These are phyloP conservation scores for Penicillium maclennaniae DNA, from an alignment of 495 filamentous ascomycete species.

Conservation along the genomic window DNA sequence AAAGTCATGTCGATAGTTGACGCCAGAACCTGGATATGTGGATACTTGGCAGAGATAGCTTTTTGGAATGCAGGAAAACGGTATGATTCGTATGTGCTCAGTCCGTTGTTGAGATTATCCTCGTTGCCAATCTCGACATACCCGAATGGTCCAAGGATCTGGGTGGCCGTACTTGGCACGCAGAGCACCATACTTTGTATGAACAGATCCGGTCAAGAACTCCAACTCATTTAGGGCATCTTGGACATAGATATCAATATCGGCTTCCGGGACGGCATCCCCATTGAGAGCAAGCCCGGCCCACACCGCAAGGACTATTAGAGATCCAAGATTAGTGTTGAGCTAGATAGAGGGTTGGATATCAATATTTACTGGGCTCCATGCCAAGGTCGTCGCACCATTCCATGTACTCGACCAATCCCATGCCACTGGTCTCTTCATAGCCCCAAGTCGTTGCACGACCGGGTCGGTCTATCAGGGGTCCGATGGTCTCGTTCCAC, in stretches of 20 bases:
- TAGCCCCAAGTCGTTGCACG: conserved; percentile 60
- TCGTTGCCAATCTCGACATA: conserved; percentile 57
- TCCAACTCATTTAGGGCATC: conserved; percentile 66
- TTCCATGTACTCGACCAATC: conserved; percentile 58
- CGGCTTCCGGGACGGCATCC: conserved; percentile 31
- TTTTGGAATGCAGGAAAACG: conserved; percentile 43
- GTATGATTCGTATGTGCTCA: conserved; percentile 39
- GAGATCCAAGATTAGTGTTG: background rate
- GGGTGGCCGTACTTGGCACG: conserved; percentile 46
- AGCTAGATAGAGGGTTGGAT: background rate
- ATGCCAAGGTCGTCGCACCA: conserved; percentile 61
- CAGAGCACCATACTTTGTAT: conserved; percentile 40
- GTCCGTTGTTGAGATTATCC: conserved; percentile 43
- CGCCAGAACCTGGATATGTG: conserved; percentile 46
- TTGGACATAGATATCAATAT: conserved; percentile 40
- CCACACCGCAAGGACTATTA: conserved; percentile 52
- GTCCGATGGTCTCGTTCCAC: conserved; percentile 66
- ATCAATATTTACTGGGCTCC: conserved; percentile 41
- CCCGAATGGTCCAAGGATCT: conserved; percentile 41
- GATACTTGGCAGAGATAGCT: conserved; percentile 48
- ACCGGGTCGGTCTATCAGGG: conserved; percentile 58
- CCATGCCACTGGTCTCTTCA: conserved; percentile 54
- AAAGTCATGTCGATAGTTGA: conserved; percentile 39
- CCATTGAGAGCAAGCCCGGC: conserved; percentile 56
- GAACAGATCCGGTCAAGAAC: conserved; percentile 33